Evolutionary conservation across 768 basidiomycete genomes (phyloP).

Genomic region (Phylloporus rhodoxanthus): DNA sequence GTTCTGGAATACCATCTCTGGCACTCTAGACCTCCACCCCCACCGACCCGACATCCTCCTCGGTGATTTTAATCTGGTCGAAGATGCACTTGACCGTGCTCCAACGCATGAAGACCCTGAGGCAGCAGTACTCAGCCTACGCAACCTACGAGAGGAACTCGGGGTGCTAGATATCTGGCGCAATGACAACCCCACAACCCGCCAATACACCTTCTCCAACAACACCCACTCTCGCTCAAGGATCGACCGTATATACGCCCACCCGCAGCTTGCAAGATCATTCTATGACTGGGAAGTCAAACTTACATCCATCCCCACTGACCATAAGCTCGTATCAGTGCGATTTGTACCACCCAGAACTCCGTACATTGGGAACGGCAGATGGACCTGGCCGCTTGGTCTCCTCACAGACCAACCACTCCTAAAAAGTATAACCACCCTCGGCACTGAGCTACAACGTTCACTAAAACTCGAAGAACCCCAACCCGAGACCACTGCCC

Average conservation of each 20-base stretch:
- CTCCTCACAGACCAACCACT: not conserved
- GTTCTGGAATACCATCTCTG: conserved; percentile 24
- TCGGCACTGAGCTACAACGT: not conserved
- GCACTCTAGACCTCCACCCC: too few relatives aligned
- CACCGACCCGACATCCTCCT: conserved; percentile 26
- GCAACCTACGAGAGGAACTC: not conserved
- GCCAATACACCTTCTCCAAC: not conserved
- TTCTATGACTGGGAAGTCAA: not conserved
- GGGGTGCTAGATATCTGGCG: not conserved
- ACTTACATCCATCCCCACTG: not conserved
- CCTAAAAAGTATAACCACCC: too few relatives aligned
- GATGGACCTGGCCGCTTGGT: not conserved
- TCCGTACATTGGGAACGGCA: not conserved
- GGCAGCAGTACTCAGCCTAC: conserved; percentile 6
- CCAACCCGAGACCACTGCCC: not conserved
- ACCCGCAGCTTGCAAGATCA: fast-evolving
- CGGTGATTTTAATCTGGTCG: conserved; percentile 40
- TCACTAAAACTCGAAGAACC: not conserved
- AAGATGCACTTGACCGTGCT: conserved; percentile 34
- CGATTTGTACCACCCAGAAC: not conserved
- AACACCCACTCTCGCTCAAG: not conserved
- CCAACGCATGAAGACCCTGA: conserved; percentile 23
- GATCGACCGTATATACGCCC: not conserved
- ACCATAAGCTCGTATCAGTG: conserved; percentile 5
- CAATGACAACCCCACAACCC: not conserved